phyloP scores from a whole-genome alignment of 116 monocot species.

The Papilionanthe hybrid region DNA sequence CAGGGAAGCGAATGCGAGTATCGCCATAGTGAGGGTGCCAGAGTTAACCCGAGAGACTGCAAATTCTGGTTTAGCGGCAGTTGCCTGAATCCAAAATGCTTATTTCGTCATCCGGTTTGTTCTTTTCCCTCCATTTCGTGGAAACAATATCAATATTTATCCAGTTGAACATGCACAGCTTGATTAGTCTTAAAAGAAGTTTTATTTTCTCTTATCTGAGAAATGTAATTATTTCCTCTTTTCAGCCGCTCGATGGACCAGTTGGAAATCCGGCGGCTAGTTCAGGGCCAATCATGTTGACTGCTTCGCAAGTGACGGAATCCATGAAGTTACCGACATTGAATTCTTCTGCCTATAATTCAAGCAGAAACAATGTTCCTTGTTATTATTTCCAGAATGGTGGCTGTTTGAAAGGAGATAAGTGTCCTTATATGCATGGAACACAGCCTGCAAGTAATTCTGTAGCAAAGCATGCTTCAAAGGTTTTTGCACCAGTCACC shows the following conservation, averaged over 20 bases:
- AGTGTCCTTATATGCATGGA: conserved; percentile 56
- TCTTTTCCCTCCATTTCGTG: conserved; percentile 1
- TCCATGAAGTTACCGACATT: neutral
- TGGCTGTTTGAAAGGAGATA: conserved; percentile 55
- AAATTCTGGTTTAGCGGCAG: conserved; percentile 71
- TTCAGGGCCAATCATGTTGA: conserved; percentile 4
- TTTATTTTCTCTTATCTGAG: neutral
- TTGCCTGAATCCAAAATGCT: conserved; percentile 67
- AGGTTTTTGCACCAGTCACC: conserved; percentile 17
- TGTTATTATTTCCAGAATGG: conserved; percentile 74
- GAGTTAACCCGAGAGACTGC: conserved; percentile 80
- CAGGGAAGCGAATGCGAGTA: conserved; percentile 88
- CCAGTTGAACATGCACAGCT: neutral
- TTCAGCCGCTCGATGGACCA: conserved; percentile 51
- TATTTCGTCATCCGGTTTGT: conserved; percentile 69
- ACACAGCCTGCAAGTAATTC: conserved; percentile 19
- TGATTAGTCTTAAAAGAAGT: neutral
- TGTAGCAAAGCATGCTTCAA: conserved; percentile 14
- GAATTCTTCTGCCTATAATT: conserved; percentile 11
- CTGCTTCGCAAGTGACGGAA: conserved; percentile 7
- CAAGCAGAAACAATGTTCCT: conserved; percentile 37
- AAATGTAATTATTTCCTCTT: conserved; percentile 3
- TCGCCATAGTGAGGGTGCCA: conserved; percentile 68
- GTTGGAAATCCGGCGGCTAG: conserved; percentile 19
- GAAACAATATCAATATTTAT: neutral